Evolutionary conservation across 2,329 filamentous ascomycete genomes (phyloP).

Genomic region (Aureobasidium leucospermi): DNA sequence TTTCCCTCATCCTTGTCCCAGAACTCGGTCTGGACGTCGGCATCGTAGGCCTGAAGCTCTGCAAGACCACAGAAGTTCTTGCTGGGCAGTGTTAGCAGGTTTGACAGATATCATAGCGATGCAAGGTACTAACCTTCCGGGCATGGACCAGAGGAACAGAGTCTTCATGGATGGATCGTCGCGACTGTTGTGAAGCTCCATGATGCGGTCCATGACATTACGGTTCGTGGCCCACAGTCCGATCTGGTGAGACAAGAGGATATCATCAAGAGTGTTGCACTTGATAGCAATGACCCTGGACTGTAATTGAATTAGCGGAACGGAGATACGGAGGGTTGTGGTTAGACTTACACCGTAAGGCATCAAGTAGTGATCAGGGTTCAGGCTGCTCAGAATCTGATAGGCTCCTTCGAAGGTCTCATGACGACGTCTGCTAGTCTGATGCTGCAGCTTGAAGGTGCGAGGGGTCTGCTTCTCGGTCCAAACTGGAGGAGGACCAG

Average conservation of each 20-base stretch:
- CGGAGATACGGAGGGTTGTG: background rate
- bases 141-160: slow-evolving; percentile 11
- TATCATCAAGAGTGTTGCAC: background rate
- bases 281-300: slow-evolving; percentile 13
- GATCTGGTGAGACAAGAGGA: background rate
- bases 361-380: slow-evolving; percentile 11
- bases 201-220: slow-evolving; percentile 7
- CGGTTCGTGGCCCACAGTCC: slow-evolving; percentile 8
- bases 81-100: background rate
- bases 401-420: slow-evolving; percentile 28
- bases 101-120: background rate
- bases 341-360: slow-evolving; percentile 6
- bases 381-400: slow-evolving; percentile 6
- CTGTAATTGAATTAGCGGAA: background rate
- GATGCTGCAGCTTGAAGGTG: slow-evolving; percentile 6
- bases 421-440: background rate
- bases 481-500: slow-evolving; percentile 6
- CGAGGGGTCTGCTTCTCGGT: background rate
- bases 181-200: background rate
- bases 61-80: slow-evolving; percentile 13
- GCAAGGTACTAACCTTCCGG: slow-evolving; percentile 7
- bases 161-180: background rate
- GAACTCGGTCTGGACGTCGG: slow-evolving; percentile 5
- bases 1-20: background rate
- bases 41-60: slow-evolving; percentile 1